Evolutionary conservation across 768 basidiomycete species (phyloP).

Genomic region (Pleurotus tuoliensis): DNA sequence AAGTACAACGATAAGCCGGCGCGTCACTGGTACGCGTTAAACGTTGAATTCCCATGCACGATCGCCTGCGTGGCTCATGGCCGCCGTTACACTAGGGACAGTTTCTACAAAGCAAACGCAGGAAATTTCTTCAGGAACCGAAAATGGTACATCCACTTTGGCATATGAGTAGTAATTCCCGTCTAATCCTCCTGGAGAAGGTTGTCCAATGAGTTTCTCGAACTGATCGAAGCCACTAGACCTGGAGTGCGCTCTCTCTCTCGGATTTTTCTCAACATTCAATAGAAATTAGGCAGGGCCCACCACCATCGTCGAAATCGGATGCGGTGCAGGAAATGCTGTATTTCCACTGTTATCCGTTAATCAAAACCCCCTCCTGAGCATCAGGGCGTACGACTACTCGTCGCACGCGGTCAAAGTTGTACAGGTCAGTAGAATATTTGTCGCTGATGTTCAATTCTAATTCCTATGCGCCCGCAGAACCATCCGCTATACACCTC

Average conservation of each 20-base stretch:
- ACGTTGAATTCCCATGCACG: neutral
- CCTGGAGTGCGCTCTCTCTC: constrained; percentile 45
- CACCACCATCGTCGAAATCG: constrained; percentile 78
- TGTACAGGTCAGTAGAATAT: constrained; percentile 61
- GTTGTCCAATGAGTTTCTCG: constrained; percentile 94
- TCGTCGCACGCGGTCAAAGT: constrained; percentile 85
- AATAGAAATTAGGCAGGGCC: constrained; percentile 64
- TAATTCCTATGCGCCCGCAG: constrained; percentile 32
- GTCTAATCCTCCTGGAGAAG: constrained; percentile 26
- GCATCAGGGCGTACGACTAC: constrained; percentile 85
- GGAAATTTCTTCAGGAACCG: constrained; percentile 93
- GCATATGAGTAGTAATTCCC: too few species aligned
- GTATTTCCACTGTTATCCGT: constrained; percentile 83
- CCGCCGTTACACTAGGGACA: constrained; percentile 62
- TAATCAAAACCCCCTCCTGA: constrained; percentile 77
- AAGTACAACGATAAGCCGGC: constrained; percentile 74
- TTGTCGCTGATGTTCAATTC: neutral
- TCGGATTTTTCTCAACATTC: constrained; percentile 2
- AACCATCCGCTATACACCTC: constrained; percentile 64
- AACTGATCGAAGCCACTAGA: constrained; percentile 68
- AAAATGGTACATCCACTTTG: constrained; percentile 58
- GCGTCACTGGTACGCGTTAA: constrained; percentile 55
- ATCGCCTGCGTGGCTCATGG: neutral
- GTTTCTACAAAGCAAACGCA: constrained; percentile 84
- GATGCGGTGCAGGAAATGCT: constrained; percentile 97